Evolutionary conservation across 192 early-diverging fungal species (phyloP).

Genomic region (Paraglomus occultum): DNA sequence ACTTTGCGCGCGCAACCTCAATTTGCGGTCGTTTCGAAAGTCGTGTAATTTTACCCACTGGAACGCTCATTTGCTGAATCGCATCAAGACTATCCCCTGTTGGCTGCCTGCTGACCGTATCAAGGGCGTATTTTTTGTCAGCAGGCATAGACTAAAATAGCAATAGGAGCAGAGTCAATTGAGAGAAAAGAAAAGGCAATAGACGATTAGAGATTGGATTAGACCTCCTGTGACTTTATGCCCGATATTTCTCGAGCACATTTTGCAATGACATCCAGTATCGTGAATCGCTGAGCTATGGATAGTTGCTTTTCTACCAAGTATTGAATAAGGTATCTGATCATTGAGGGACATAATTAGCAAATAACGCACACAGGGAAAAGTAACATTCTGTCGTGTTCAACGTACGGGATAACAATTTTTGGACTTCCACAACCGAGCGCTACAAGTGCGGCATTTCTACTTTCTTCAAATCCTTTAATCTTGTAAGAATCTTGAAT

Average conservation of each 20-base stretch:
- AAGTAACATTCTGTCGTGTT: background rate
- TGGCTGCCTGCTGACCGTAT: background rate
- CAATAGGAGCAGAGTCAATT: no score
- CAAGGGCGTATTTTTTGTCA: background rate
- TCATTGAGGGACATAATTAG: no score
- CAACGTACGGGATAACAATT: constrained; percentile 19
- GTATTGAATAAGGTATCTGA: constrained; percentile 22
- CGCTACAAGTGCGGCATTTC: constrained; percentile 17
- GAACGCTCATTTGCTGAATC: background rate
- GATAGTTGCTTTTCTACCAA: constrained; percentile 25
- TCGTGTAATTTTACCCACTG: constrained; percentile 6
- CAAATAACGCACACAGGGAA: background rate
- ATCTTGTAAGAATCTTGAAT: constrained; percentile 17
- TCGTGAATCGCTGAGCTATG: background rate
- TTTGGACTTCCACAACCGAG: constrained; percentile 24
- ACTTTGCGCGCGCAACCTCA: background rate
- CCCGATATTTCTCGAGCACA: constrained; percentile 21
- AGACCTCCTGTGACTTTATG: constrained; percentile 10
- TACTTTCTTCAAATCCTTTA: constrained; percentile 23
- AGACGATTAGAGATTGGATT: background rate
- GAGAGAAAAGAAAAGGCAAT: no score
- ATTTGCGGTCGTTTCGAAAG: constrained; percentile 12
- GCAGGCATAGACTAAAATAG: no score
- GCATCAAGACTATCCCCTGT: background rate
- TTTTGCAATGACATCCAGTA: constrained; percentile 13